These are phyloP conservation scores for Zanthoxylum bungeanum DNA, from an alignment of 345 rosid species.

Conservation along the genomic window DNA sequence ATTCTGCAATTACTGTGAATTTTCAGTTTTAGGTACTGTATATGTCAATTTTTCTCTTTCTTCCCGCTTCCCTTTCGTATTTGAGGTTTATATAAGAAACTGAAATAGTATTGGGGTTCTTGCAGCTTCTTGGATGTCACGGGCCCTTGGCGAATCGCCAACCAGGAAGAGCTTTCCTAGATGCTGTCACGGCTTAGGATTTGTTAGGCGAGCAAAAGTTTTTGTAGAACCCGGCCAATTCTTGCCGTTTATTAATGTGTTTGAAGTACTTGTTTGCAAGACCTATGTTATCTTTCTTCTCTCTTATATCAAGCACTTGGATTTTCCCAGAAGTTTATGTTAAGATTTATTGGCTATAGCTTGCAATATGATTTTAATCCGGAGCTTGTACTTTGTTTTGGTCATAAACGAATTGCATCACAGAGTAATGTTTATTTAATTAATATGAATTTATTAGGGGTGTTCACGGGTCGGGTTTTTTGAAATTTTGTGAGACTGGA, in stretches of 20 bases:
- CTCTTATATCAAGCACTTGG: neutral
- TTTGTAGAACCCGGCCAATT: neutral
- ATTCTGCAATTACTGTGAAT: neutral
- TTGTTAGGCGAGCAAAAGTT: neutral
- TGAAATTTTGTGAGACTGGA: too few relatives aligned
- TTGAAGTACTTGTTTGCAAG: neutral
- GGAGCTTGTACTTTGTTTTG: too few relatives aligned
- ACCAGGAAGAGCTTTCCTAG: constrained; percentile 58
- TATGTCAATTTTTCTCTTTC: too few relatives aligned
- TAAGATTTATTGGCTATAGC: neutral
- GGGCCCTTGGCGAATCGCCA: constrained; percentile 60
- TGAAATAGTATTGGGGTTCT: neutral
- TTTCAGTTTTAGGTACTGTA: neutral
- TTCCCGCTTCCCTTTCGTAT: neutral
- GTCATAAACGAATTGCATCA: too few relatives aligned
- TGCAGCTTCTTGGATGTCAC: constrained; percentile 71
- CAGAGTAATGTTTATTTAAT: too few relatives aligned
- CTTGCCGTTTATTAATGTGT: neutral
- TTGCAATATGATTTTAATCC: too few relatives aligned
- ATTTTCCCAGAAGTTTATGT: neutral
- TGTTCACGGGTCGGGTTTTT: too few relatives aligned
- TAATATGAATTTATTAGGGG: too few relatives aligned
- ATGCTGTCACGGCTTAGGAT: constrained; percentile 40
- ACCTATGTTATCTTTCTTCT: neutral
- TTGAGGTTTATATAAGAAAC: neutral